Evolutionary conservation across 805 yeast genomes (phyloP).

Genomic region (Pichia scutulata): DNA sequence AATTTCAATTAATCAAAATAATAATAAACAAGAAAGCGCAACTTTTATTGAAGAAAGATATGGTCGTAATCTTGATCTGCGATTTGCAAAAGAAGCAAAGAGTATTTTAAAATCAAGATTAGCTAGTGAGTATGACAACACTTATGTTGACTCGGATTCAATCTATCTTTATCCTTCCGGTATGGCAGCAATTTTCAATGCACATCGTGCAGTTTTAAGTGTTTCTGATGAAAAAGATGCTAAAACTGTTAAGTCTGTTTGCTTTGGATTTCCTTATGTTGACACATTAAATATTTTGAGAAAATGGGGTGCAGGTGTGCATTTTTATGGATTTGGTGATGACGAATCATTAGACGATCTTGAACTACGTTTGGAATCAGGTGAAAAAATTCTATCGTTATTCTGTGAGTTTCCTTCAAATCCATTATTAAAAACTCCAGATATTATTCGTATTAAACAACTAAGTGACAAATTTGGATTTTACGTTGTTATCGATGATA

Average conservation of each 20-base stretch:
- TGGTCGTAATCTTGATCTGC: constrained; percentile 80
- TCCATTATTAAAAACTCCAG: constrained; percentile 83
- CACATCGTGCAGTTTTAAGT: constrained; percentile 44
- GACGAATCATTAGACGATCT: constrained; percentile 57
- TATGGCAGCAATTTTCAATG: constrained; percentile 83
- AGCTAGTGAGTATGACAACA: constrained; percentile 39
- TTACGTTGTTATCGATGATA: constrained; percentile 84
- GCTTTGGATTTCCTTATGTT: constrained; percentile 94
- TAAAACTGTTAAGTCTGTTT: constrained; percentile 54
- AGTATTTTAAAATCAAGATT: constrained; percentile 66
- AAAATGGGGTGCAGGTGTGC: constrained; percentile 89
- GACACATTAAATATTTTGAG: constrained; percentile 80
- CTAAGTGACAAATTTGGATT: constrained; percentile 67
- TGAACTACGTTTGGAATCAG: constrained; percentile 51
- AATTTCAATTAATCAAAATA: constrained; percentile 8
- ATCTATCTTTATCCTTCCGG: constrained; percentile 86
- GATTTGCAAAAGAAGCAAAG: constrained; percentile 71
- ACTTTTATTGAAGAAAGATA: constrained; percentile 80
- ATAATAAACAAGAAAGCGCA: constrained; percentile 41
- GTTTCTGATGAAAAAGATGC: constrained; percentile 1
- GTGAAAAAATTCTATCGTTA: constrained; percentile 64
- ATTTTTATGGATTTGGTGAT: constrained; percentile 81
- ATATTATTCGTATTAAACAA: constrained; percentile 53
- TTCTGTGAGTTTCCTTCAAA: constrained; percentile 94
- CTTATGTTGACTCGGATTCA: constrained; percentile 44